A percentile compares a stretch with the other conserved stretches of the same genome.
Conservation (phyloP, 208 protist species). For the Wallacemonas sp. region DNA sequence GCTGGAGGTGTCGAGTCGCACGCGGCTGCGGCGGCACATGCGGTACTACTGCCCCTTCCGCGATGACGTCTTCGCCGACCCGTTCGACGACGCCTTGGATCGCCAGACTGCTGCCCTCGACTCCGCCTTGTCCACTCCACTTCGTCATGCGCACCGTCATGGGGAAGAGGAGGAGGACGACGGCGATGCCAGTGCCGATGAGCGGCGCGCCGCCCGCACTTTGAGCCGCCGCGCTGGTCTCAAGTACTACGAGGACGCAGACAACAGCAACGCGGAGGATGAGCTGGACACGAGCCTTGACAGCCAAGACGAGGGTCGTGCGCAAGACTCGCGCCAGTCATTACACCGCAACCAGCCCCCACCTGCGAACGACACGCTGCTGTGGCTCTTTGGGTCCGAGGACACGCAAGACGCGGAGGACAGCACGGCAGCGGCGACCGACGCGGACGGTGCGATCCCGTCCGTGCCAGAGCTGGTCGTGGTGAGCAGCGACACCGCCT, state of each 20-base stretch:
- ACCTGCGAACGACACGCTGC: background rate
- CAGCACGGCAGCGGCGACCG: background rate
- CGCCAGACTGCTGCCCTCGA: background rate
- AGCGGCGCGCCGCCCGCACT: constrained; percentile 14
- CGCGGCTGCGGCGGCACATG: constrained; percentile 65
- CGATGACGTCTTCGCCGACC: constrained; percentile 62
- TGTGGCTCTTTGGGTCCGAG: constrained; percentile 4
- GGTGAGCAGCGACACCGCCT: constrained; percentile 11
- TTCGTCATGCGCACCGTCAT: no score
- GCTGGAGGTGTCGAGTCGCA: constrained; percentile 56
- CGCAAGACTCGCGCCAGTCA: background rate
- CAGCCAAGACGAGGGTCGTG: background rate
- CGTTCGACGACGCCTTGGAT: constrained; percentile 26
- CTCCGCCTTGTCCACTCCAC: no score
- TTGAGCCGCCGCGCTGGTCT: constrained; percentile 32
- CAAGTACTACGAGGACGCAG: constrained; percentile 41
- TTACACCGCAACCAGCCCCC: background rate
- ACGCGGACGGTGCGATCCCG: background rate
- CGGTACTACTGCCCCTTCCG: constrained; percentile 82
- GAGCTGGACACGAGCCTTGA: constrained; percentile 10
- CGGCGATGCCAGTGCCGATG: constrained; percentile 5
- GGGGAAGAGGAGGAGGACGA: constrained; percentile 14
- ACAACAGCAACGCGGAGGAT: constrained; percentile 23
- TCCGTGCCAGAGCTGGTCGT: background rate
- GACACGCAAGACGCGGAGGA: background rate